Evolutionary conservation across 192 early-diverging fungal species (phyloP), one percentile per base, ranked within the genome.

Genomic region (Geranomyces michiganensis): DNA sequence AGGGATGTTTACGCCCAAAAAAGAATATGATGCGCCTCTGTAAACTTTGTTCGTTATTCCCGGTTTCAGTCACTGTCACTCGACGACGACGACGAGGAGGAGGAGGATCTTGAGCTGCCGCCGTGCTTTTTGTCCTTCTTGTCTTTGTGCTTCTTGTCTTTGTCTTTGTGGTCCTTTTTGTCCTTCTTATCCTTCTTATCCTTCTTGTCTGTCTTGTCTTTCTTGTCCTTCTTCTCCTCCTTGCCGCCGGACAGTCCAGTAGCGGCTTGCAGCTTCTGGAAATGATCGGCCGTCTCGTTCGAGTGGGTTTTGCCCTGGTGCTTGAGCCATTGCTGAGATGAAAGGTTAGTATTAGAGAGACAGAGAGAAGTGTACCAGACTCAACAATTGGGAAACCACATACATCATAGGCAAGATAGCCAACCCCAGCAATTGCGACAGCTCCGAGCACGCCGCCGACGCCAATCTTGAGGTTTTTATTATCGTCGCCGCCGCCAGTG

Each of bases 301-400:
- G 49, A 62, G 73, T 79, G 70, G 1, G 61, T 27, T 68, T 76
- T 76, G 29, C 64, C 44, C n/a, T 75, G 69, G 74, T 79, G 78
- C 71, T 75, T 70, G 33, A 79, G 21, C 68, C 72, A 76, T 45
- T 78, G 66, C 5, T 71, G 68, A 51, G 60, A 66, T 21, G 63
- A 3, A 10, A 41, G 5, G 5, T n/a, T n/a, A n/a, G n/a, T n/a
- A n/a, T n/a, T n/a, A n/a, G n/a, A n/a, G n/a, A n/a, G n/a, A n/a
- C n/a, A n/a, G n/a, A n/a, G n/a, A n/a, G n/a, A n/a, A n/a, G n/a
- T n/a, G n/a, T n/a, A n/a, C n/a, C n/a, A n/a, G n/a, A n/a, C n/a
- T n/a, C n/a, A n/a, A n/a, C n/a, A n/a, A n/a, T n/a, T n/a, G n/a
- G n/a, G n/a, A n/a, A 10, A 41, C 36, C 10, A 41, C 36, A 41